Evolutionary conservation across 169 alveolate species (phyloP), one percentile per base, ranked within the genome.

Genomic region (Cryptosporidium meleagridis): DNA sequence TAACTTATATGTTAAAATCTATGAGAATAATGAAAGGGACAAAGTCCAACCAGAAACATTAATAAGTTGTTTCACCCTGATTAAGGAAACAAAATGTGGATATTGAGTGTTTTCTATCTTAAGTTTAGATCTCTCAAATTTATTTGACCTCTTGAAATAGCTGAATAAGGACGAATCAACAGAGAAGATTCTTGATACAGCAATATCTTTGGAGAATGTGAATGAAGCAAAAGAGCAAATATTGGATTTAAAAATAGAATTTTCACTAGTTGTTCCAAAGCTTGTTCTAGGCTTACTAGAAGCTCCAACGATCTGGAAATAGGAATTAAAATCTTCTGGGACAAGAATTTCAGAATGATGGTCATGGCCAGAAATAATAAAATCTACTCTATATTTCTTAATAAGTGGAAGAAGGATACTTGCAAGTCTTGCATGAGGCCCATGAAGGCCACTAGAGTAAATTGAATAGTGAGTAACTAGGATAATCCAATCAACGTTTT

Each of bases 401-500:
- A 80, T 62, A 16, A 80, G 67, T 44, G 89, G 89, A 41, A 80
- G 75, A 37, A 80, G 68, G n/a, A 45, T 29, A 6, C 39, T 62
- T 21, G 69, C 55, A 33, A 80, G 16, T 39, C 65, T 80, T 41
- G 52, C 31, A 61, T 80, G 89, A 10, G 89, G 89, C 14, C 89
- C 89, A 23, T 80, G 89, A 67, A 67, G 45, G 35, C 89, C 89
- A 41, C 89, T 80, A 2, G 89, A 80, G 26, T 41, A 80, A 44
- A 80, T 62, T 80, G 89, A 65, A 80, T 80, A 80, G 18, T 80
- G 89, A 45, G 73, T 80, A 62, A 80, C 75, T 3, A 80, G 69
- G 8, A 62, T 62, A 18, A 80, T 80, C 89, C 89, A 80, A 29
- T 80, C 89, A 26, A 80, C 75, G 2, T 41, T n/a, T 9, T 80